Evolutionary conservation across 164 flowering plant species (phyloP).

Genomic region (Magnolia officinalis): DNA sequence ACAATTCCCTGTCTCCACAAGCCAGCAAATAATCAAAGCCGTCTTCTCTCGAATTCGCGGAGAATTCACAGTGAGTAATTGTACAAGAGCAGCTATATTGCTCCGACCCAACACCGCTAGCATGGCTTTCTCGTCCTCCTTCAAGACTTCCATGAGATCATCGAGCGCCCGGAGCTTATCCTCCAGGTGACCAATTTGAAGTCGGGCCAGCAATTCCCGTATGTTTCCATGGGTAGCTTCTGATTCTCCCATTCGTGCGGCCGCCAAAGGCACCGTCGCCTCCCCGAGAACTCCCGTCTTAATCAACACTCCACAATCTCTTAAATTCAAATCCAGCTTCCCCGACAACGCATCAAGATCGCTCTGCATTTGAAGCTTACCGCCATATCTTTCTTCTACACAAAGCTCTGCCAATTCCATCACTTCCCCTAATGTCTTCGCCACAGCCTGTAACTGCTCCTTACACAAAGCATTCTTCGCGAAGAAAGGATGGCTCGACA

Average conservation of each 20-base stretch:
- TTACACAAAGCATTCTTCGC: conserved; percentile 74
- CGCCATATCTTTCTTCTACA: conserved; percentile 54
- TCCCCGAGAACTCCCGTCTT: conserved; percentile 87
- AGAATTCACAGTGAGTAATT: conserved; percentile 75
- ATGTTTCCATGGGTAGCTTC: conserved; percentile 32
- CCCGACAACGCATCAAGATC: conserved; percentile 73
- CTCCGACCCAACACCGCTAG: conserved; percentile 60
- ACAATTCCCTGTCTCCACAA: conserved; percentile 75
- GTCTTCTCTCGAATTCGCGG: conserved; percentile 79
- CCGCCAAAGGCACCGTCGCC: conserved; percentile 43
- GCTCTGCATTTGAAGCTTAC: conserved; percentile 92
- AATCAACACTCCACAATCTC: conserved; percentile 73
- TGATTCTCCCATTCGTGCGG: conserved; percentile 24
- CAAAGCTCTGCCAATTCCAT: conserved; percentile 61
- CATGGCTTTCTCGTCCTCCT: conserved; percentile 76
- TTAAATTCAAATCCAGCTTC: conserved; percentile 69
- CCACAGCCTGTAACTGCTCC: conserved; percentile 81
- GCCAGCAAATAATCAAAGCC: conserved; percentile 58
- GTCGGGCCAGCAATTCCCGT: conserved; percentile 79
- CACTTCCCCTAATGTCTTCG: conserved; percentile 49
- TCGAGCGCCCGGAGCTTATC: conserved; percentile 83
- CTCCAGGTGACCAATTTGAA: conserved; percentile 91
- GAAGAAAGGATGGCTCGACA: conserved; percentile 92
- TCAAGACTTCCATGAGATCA: conserved; percentile 58
- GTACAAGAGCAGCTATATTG: conserved; percentile 72